A percentile compares a stretch with the other conserved stretches of the same genome.
phyloP scores from a whole-genome alignment of 805 yeast genomes.

The Blastobotrys chiropterorum region DNA sequence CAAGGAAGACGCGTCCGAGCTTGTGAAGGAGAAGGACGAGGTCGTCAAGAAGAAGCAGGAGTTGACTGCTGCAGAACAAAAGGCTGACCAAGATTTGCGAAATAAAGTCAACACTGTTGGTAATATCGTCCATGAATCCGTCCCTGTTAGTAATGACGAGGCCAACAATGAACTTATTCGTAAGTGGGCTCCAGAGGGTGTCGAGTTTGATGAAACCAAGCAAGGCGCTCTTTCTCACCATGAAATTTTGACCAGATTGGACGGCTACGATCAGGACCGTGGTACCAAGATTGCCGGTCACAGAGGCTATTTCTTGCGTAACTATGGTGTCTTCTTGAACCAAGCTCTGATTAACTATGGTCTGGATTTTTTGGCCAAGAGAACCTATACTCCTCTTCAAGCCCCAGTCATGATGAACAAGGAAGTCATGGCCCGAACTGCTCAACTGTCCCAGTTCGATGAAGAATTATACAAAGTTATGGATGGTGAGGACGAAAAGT shows the following conservation, averaged over 20 bases:
- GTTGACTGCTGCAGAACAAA: conserved; percentile 62
- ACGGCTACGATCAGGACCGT: conserved; percentile 98
- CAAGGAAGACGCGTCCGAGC: conserved; percentile 87
- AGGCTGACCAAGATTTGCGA: conserved; percentile 69
- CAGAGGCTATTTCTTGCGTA: conserved; percentile 95
- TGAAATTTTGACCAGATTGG: conserved; percentile 86
- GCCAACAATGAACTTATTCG: conserved; percentile 83
- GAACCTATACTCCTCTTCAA: conserved; percentile 84
- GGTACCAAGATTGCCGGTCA: conserved; percentile 97
- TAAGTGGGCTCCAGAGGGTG: conserved; percentile 79
- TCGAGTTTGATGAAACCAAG: conserved; percentile 57
- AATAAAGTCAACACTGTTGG: conserved; percentile 85
- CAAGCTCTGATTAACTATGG: conserved; percentile 98
- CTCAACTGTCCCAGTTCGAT: conserved; percentile 95
- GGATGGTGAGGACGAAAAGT: conserved; percentile 97
- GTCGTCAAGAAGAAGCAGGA: conserved; percentile 63
- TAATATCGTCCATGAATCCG: conserved; percentile 89
- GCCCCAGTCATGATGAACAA: conserved; percentile 99
- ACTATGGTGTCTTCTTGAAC: conserved; percentile 93
- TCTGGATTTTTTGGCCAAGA: conserved; percentile 68
- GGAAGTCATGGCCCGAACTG: conserved; percentile 98
- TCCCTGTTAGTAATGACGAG: conserved; percentile 81
- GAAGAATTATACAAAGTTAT: conserved; percentile 96
- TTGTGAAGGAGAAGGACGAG: conserved; percentile 74
- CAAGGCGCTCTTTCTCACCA: conserved; percentile 90